Conservation (phyloP, 2,329 filamentous ascomycete species). For the Boeremia exigua region DNA sequence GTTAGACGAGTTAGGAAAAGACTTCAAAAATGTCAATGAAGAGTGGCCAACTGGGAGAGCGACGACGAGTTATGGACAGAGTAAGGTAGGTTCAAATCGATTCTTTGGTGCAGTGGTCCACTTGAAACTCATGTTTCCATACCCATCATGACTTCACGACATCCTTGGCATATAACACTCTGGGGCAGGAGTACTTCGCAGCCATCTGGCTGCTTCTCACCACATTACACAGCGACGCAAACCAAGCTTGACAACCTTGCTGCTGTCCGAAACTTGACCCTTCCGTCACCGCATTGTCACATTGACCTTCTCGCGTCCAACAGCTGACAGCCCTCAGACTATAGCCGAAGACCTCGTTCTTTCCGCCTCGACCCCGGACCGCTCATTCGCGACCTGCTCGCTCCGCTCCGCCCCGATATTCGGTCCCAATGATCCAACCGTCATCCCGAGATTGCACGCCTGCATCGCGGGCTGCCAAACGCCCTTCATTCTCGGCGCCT, state of each 20-base stretch:
- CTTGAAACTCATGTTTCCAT: background rate
- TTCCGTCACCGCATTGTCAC: background rate
- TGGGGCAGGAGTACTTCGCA: background rate
- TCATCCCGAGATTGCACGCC: conserved; percentile 75
- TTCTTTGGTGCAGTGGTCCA: background rate
- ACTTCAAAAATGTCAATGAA: conserved; percentile 87
- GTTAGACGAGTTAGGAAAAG: conserved; percentile 74
- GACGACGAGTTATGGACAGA: conserved; percentile 81
- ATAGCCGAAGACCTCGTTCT: conserved; percentile 83
- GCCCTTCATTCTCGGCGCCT: conserved; percentile 78
- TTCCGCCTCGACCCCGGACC: conserved; percentile 67
- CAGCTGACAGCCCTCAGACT: conserved; percentile 56
- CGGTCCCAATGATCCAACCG: conserved; percentile 83
- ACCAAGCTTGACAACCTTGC: no score
- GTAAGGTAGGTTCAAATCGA: conserved; percentile 67
- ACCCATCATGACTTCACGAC: background rate
- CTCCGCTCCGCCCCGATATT: conserved; percentile 90
- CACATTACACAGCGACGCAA: no score
- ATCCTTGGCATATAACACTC: background rate
- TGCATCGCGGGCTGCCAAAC: conserved; percentile 73
- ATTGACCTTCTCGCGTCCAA: background rate
- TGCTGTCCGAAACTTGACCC: no score
- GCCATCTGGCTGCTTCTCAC: no score
- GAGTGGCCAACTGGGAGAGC: conserved; percentile 77
- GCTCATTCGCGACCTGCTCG: conserved; percentile 72